Evolutionary conservation across 2,329 filamentous ascomycete genomes (phyloP).

Genomic region (Colletotrichum navitas): DNA sequence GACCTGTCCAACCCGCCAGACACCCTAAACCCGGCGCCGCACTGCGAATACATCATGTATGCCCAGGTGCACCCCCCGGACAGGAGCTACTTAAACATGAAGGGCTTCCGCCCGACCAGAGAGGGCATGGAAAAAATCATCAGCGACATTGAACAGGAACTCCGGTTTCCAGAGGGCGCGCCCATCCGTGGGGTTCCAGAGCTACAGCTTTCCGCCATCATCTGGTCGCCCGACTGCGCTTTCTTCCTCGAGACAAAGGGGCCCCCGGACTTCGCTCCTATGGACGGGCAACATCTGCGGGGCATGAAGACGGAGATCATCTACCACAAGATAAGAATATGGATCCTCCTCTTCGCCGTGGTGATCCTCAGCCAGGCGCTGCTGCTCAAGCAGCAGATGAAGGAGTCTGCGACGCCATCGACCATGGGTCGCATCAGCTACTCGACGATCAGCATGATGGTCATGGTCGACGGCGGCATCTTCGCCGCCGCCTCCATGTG

Average conservation of each 20-base stretch:
- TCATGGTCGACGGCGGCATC: constrained; percentile 71
- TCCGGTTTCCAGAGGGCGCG: constrained; percentile 71
- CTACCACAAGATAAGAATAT: constrained; percentile 68
- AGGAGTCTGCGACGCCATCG: constrained; percentile 75
- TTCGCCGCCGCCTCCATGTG: constrained; percentile 69
- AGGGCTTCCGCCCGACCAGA: constrained; percentile 50
- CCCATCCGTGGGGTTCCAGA: constrained; percentile 67
- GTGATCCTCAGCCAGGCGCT: constrained; percentile 72
- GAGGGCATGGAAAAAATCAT: constrained; percentile 57
- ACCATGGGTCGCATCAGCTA: constrained; percentile 76
- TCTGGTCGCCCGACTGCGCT: constrained; percentile 77
- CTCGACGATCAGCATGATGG: constrained; percentile 71
- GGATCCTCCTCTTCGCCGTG: constrained; percentile 67
- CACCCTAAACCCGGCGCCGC: constrained; percentile 71
- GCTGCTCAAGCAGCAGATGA: constrained; percentile 74
- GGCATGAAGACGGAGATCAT: constrained; percentile 73
- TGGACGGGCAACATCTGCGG: constrained; percentile 66
- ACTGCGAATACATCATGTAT: constrained; percentile 92
- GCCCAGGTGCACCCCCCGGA: constrained; percentile 78
- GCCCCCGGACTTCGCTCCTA: constrained; percentile 65
- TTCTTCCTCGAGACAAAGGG: constrained; percentile 76
- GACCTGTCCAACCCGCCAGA: constrained; percentile 73
- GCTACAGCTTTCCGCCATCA: constrained; percentile 71
- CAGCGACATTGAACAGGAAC: constrained; percentile 70
- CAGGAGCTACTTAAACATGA: constrained; percentile 51